These are phyloP conservation scores for Abelmoschus esculentus DNA, from an alignment of 345 rosid genomes.

Conservation along the genomic window DNA sequence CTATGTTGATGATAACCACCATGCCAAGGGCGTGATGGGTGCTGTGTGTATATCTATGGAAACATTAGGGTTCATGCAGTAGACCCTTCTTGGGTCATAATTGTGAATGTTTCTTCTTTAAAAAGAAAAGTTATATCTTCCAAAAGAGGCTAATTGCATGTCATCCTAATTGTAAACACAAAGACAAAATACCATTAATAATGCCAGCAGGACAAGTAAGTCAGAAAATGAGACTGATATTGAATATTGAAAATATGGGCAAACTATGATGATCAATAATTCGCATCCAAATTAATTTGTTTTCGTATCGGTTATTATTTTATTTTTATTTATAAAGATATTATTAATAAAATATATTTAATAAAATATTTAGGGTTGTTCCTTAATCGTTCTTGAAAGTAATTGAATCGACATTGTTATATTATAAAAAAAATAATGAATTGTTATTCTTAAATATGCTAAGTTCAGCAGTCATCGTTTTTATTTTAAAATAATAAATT, in stretches of 20 bases:
- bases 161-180: constrained; percentile 5
- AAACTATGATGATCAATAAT: constrained; percentile 21
- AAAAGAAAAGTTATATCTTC: too few species aligned
- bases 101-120: neutral
- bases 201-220: neutral
- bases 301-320: too few species aligned
- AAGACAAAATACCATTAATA: constrained; percentile 2
- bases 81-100: constrained; percentile 3
- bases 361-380: too few species aligned
- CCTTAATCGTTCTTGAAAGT: too few species aligned
- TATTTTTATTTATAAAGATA: too few species aligned
- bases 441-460: too few species aligned
- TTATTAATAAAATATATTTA: too few species aligned
- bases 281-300: neutral
- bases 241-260: neutral
- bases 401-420: too few species aligned
- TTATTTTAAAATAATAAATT: too few species aligned
- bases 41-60: neutral
- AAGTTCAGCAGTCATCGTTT: too few species aligned
- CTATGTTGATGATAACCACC: too few species aligned
- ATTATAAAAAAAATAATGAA: too few species aligned
- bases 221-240: constrained; percentile 9
- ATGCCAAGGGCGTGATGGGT: neutral
- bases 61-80: neutral
- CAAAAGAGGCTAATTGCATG: neutral